A percentile compares a stretch with the other conserved stretches of the same genome.
Evolutionary conservation across 331 rosid genomes (phyloP).

Genomic region (Pyrus hybrid): DNA sequence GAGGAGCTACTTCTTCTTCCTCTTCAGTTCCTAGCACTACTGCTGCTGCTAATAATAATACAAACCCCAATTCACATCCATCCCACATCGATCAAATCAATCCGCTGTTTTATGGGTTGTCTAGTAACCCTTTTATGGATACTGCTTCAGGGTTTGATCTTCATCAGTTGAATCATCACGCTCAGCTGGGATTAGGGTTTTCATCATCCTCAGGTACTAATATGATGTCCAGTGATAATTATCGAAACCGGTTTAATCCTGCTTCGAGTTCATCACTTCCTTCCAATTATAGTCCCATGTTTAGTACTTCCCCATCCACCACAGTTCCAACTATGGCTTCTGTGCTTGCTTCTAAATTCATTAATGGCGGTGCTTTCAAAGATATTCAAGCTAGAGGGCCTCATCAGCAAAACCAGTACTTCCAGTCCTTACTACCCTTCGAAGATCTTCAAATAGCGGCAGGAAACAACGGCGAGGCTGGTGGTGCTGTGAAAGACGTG

Average conservation of each 20-base stretch:
- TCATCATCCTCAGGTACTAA: not conserved
- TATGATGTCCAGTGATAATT: constrained; percentile 5
- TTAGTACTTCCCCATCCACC: constrained; percentile 21
- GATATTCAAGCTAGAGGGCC: constrained; percentile 6
- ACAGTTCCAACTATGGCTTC: constrained; percentile 50
- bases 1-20: constrained; percentile 29
- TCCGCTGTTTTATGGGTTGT: constrained; percentile 49
- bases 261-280: constrained; percentile 18
- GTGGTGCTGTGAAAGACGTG: constrained; percentile 36
- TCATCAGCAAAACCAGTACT: constrained; percentile 8
- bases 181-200: constrained; percentile 57
- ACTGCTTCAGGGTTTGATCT: constrained; percentile 38
- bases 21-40: constrained; percentile 17
- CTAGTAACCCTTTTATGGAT: constrained; percentile 37
- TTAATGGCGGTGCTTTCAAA: constrained; percentile 29
- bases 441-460: constrained; percentile 35
- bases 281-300: constrained; percentile 40
- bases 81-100: constrained; percentile 31
- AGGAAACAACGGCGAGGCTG: not conserved
- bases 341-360: constrained; percentile 47
- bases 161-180: constrained; percentile 24
- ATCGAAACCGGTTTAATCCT: constrained; percentile 33
- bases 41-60: not conserved
- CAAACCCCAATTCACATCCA: constrained; percentile 19
- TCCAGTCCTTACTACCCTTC: constrained; percentile 35